Base-by-base conservation (phyloP, 2,329 filamentous ascomycete genomes). In the Spiromastix sp. region DNA sequence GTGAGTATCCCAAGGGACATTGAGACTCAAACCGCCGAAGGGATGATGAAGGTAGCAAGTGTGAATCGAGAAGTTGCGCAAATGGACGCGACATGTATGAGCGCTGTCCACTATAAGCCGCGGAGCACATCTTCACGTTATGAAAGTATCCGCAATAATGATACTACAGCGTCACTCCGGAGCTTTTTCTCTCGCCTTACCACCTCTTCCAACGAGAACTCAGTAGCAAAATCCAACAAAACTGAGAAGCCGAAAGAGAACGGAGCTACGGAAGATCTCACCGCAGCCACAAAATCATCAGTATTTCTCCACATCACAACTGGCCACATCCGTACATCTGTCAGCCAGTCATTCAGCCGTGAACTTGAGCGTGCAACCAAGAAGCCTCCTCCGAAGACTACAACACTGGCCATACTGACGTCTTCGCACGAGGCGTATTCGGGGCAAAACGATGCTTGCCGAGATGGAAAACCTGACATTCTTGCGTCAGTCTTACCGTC, bases 301-400 rank as follows among this genome's bases (percentile, higher is more conserved):
- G 87, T 96, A 20, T 96, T 94, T 55, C 67, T 98, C 13, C 75
- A 86, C 32, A 82, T 93, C 13, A 94, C 83, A 30, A 87, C 86
- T 6, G 87, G 89, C 19, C 74, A 75, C 30, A 78, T 96, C 20
- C 73, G 77, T 47, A 93, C 87, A 0, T 82, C 74, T 30, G 78
- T 95, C 1, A 68, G 74, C 13, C 63, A 72, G 19, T 74, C 70
- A 25, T 85, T 96, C 48, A 78, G 85, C 2, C 71, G 79, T 1
- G 93, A 98, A 55, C 72, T 98, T 8, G 86, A 96, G 61, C 77
- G 93, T 42, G 91, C 93, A 11, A 98, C 93, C 1, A 95, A 96
- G 62, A 98, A 98, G 52, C 85, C 87, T 2, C 91, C 93, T 1
- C 91, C 91, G 1, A 94, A 85, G 54, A 73, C 72, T 8, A 93